Evolutionary conservation across 2,329 filamentous ascomycete species (phyloP).

Genomic region (Fragosphaeria purpurea): DNA sequence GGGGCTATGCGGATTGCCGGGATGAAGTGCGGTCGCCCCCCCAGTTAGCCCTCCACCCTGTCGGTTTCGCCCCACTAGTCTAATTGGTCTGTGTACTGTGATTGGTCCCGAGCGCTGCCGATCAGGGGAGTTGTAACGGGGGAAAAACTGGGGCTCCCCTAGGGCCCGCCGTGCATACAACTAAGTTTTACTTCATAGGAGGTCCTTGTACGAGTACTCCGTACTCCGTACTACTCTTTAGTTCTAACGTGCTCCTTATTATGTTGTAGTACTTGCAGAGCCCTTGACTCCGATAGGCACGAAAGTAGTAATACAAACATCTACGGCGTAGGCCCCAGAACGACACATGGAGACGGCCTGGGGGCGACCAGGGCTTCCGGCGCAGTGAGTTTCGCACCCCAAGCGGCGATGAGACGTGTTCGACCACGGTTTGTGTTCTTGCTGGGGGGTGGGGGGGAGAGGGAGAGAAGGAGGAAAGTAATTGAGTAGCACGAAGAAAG

Average conservation of each 20-base stretch:
- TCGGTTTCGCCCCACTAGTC: conserved; percentile 1
- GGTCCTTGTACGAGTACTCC: too few species aligned
- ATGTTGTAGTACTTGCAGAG: too few species aligned
- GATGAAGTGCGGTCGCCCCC: neutral
- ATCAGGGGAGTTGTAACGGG: conserved; percentile 1
- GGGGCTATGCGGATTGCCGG: neutral
- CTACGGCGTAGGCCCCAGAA: too few species aligned
- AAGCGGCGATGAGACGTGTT: conserved; percentile 24
- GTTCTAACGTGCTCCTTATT: too few species aligned
- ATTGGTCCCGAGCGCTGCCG: neutral
- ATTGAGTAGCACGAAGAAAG: neutral
- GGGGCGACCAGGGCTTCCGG: conserved; percentile 19
- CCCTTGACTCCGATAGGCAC: too few species aligned
- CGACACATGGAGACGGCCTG: neutral
- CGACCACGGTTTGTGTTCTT: conserved; percentile 4
- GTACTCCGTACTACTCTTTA: too few species aligned
- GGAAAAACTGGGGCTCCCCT: neutral
- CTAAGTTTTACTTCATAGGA: too few species aligned
- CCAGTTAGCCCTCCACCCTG: too few species aligned
- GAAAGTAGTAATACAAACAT: too few species aligned
- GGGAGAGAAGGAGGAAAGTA: neutral
- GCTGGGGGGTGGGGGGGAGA: neutral
- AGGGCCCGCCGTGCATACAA: too few species aligned
- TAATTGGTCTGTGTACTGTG: neutral
- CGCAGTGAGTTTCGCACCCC: conserved; percentile 26